phyloP scores from a whole-genome alignment of 1,284 basidiomycete species.

The Ustilago loliicola region DNA sequence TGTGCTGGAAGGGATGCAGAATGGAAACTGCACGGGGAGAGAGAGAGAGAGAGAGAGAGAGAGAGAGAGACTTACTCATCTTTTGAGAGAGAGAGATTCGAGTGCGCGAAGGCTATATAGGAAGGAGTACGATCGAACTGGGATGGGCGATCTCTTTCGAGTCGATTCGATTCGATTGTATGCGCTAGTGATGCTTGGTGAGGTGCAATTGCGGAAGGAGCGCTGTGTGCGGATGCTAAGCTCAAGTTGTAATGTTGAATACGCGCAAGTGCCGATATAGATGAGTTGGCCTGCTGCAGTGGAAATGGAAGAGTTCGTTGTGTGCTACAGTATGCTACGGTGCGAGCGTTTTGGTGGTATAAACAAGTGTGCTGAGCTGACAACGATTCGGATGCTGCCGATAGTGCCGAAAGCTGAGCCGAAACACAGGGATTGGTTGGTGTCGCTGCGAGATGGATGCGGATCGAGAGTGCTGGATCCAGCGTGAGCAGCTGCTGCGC shows the following conservation, averaged over 20 bases:
- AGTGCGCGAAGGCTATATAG: not conserved
- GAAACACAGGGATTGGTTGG: not conserved
- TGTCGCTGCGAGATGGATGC: too few relatives aligned
- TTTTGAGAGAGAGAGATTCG: not conserved
- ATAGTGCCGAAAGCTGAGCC: not conserved
- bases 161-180: not conserved
- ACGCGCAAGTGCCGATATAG: too few relatives aligned
- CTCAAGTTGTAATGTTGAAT: too few relatives aligned
- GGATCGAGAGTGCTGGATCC: too few relatives aligned
- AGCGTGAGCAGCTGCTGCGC: too few relatives aligned
- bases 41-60: too few relatives aligned
- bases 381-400: not conserved
- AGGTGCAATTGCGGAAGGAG: not conserved
- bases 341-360: not conserved
- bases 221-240: too few relatives aligned
- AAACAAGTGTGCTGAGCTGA: too few relatives aligned
- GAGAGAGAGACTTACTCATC: conserved; percentile 21
- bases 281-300: too few relatives aligned
- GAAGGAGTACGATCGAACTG: too few relatives aligned
- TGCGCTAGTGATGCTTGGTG: not conserved
- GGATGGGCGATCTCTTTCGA: too few relatives aligned
- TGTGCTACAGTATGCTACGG: not conserved
- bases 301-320: not conserved
- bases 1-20: not conserved
- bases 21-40: not conserved